Base-by-base conservation (phyloP, 345 rosid genomes). In the Dimocarpus longan region DNA sequence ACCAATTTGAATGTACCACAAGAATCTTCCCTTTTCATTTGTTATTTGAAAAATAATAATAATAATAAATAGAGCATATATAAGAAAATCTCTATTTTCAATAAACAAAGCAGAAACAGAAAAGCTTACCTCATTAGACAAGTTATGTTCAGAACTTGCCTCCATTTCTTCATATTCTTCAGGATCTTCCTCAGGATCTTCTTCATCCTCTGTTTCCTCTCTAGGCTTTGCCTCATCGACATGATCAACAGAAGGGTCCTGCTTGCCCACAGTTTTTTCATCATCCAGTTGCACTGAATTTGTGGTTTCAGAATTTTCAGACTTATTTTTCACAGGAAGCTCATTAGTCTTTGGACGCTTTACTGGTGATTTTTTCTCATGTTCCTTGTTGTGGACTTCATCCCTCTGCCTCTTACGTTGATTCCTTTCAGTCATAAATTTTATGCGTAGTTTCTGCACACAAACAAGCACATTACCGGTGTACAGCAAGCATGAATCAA, bases 131-230 rank as follows among this genome's bases (percentile, higher is more conserved):
- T 90, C 91, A 71, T 81, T 80, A 84, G 81, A 75, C 42, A 81
- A 66, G 26, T 84, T 89, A 56, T 75, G 79, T 79, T 87, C 87
- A 74, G 83, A 75, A 81, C 79, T 82, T 73, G 73, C 87, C 44
- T 87, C 95, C 84, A 79, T 78, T 80, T 87, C 92, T 76, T 91
- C 92, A 71, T 70, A 73, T 73, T 88, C 91, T 32, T 87, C 93
- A 0, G 91, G 89, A 79, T 90, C 91, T 54, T 90, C 97, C 76
- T 93, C 97, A 0, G 92, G 94, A 84, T 93, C 95, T 82, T 91
- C 93, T 28, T 87, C 92, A 44, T 74, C 79, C 6, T 86, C 88
- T 12, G 71, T 74, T 59, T 73, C 88, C 69, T 84, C 88, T 22
- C 81, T 88, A 78, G 52, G 60, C 66, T 77, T 84, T 10, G 78